phyloP scores from a whole-genome alignment of 345 rosid genomes.

The Eucalyptus cloeziana region DNA sequence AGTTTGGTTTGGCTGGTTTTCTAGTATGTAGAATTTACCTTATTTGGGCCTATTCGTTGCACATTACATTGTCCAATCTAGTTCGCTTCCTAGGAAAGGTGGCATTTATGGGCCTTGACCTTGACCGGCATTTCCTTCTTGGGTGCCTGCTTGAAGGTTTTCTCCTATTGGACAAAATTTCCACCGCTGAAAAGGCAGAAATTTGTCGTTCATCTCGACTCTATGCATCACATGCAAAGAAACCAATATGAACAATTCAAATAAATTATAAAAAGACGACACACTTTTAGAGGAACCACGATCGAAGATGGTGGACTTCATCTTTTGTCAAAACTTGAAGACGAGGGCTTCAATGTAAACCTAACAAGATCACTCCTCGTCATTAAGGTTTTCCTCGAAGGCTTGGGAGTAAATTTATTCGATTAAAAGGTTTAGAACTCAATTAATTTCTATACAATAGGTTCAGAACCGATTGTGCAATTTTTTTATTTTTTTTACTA shows the following conservation, averaged over 20 bases:
- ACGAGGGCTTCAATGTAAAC: background rate
- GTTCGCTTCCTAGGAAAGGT: background rate
- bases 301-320: too few species aligned
- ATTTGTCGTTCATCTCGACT: background rate
- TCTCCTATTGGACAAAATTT: background rate
- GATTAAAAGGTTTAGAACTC: background rate
- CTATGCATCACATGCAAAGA: background rate
- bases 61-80: background rate
- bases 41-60: background rate
- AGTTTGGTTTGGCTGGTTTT: background rate
- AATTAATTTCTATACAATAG: too few species aligned
- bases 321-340: background rate
- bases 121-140: background rate
- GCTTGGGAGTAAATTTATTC: background rate
- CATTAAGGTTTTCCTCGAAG: background rate
- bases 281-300: background rate
- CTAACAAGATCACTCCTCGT: background rate
- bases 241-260: background rate
- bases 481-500: background rate
- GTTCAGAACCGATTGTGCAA: background rate
- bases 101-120: background rate
- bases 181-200: background rate
- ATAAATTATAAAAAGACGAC: background rate
- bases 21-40: background rate
- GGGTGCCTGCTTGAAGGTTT: background rate